Evolutionary conservation across 1,139 yeast genomes (phyloP), one percentile per base, ranked within the genome.

Genomic region (Blastobotrys serpentis): DNA sequence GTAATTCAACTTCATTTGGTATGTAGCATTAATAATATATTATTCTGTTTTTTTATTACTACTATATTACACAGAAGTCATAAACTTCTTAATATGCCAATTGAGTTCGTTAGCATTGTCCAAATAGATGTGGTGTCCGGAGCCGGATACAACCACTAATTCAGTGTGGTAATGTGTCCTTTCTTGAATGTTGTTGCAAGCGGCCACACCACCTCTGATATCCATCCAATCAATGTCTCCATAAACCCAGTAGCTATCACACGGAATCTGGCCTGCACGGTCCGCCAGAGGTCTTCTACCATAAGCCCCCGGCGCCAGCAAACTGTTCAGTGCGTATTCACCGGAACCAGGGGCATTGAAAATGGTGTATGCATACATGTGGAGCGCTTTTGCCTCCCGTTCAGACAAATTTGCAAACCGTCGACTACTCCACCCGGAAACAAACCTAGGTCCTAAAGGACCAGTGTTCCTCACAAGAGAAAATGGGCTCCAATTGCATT

Each of bases 151-250:
- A 7, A 78, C 69, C 13, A 66, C 67, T 51, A 76, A 81, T 7
- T 64, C 60, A 2, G 72, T 68, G 14, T 21, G 16, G 23, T 48
- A 37, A 25, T 30, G 13, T 8, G 42, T 23, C 7, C 11, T 6
- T 6, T 13, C 32, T n/a, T 32, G 19, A 17, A 50, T 45, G 33
- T 65, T 56, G 22, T 72, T 59, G 2, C 70, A 73, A 42, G 81
- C 79, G 49, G 76, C 74, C 7, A 67, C 59, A 0, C 96, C 96
- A 0, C 94, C 92, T 44, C 76, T 78, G 1, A 77, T 71, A 61
- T 86, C 85, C 96, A 89, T 89, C 77, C 92, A 89, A 63, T 89
- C 97, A 56, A 74, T 79, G 56, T 84, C 82, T 0, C 97, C 97
- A 63, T 88, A 89, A 33, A 87, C 64, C 67, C 89, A 74, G 1